phyloP scores from a whole-genome alignment of 2,329 filamentous ascomycete species.

The Fusarium sp. region DNA sequence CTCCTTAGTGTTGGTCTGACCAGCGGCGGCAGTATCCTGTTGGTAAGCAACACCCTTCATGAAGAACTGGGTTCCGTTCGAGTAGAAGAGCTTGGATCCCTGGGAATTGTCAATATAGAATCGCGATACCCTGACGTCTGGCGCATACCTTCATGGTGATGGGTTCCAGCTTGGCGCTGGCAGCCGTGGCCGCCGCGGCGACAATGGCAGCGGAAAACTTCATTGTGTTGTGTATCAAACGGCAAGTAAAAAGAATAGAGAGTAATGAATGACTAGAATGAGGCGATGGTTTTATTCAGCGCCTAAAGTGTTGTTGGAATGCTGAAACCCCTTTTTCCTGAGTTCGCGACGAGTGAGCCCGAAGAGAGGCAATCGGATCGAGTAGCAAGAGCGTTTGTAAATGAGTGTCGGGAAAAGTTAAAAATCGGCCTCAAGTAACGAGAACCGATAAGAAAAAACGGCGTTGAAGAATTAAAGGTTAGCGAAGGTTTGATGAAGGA shows the following conservation, averaged over 20 bases:
- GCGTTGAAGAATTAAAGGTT: conserved; percentile 40
- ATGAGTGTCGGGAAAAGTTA: conserved; percentile 47
- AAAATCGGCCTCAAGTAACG: conserved; percentile 39
- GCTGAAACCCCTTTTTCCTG: conserved; percentile 25
- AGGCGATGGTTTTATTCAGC: conserved; percentile 19
- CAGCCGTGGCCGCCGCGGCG: conserved; percentile 55
- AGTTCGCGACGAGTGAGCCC: conserved; percentile 21
- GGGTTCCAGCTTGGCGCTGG: conserved; percentile 60
- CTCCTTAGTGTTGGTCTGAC: conserved; percentile 56
- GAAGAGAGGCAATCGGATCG: conserved; percentile 17
- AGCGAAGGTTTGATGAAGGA: conserved; percentile 40
- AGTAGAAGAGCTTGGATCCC: conserved; percentile 90
- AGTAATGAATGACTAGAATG: conserved; percentile 35
- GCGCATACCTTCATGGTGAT: conserved; percentile 74
- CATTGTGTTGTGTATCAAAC: conserved; percentile 45
- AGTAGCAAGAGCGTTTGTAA: conserved; percentile 30
- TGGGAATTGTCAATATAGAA: conserved; percentile 44
- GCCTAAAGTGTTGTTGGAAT: conserved; percentile 26
- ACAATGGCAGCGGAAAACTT: conserved; percentile 52
- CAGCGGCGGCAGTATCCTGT: conserved; percentile 73
- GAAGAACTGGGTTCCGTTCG: conserved; percentile 75
- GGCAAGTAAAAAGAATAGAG: conserved; percentile 28
- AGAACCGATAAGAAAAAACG: conserved; percentile 39
- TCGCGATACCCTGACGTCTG: not conserved
- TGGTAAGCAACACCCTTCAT: conserved; percentile 97